Evolutionary conservation across 257 asterid species (phyloP), one percentile per base, ranked within the genome.

Genomic region (Rhazya stricta): DNA sequence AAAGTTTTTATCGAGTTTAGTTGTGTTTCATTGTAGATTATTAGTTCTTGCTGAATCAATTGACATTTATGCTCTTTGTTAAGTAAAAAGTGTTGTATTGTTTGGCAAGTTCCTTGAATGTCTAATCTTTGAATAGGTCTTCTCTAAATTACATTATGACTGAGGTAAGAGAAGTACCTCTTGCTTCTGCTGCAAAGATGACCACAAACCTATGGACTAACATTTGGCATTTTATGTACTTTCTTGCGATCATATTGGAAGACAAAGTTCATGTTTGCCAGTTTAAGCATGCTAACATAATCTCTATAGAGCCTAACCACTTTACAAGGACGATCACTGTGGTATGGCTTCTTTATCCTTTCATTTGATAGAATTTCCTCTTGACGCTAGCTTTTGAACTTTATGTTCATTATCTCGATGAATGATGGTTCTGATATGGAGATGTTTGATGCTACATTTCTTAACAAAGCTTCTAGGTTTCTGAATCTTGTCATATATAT

Each of bases 21-120:
- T 10, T 70, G 51, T 11, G 13, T 1, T 61, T 74, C 18, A 9
- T 34, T 48, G 50, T 53, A 50, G 39, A 6, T 13, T 65, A 36
- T 50, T 32, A 6, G 29, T 66, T 36, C 43, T 75, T 6, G 67
- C 29, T 36, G 30, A 75, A 67, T 65, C 16, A 75, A 57, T 50
- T 57, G 39, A 36, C 4, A 66, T 37, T 63, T 15, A 7, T 23
- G 8, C 48, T 53, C 32, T 25, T 32, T 63, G 45, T 74, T 48
- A 48, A 15, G 16, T 5, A 16, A 13, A 42, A 13, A n/a, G 48
- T 16, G 39, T 46, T 53, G 21, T 41, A 51, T 67, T 75, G 43
- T 6, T 50, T 43, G 23, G 13, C 23, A n/a, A 23, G 36, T 36
- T 66, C 30, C 50, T 66, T 66, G 25, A 50, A 34, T 8, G 46